Percentiles rank a stretch among this genome's conserved stretches.
Conservation (phyloP, 345 rosid genomes). For the Xanthoceras sorbifolium region DNA sequence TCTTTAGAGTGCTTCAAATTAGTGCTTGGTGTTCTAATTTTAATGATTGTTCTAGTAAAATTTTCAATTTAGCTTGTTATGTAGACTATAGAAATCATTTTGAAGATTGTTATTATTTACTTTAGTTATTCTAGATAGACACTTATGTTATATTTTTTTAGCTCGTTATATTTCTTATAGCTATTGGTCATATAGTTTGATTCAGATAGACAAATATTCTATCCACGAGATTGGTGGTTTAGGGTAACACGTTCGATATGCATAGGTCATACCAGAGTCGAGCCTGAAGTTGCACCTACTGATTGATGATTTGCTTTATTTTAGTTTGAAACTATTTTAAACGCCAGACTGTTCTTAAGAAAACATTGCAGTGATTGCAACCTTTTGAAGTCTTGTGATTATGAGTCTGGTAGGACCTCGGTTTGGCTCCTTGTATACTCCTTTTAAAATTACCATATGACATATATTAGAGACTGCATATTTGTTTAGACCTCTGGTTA, state of each 20-base stretch:
- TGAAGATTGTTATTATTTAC: conserved; percentile 24
- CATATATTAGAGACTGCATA: neutral
- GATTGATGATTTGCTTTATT: neutral
- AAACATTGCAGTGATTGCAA: neutral
- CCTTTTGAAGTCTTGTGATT: neutral
- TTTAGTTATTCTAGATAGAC: conserved; percentile 43
- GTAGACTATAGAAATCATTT: conserved; percentile 40
- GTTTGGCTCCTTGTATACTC: neutral
- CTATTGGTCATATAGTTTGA: neutral
- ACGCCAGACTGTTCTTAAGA: neutral
- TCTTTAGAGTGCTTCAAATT: conserved; percentile 27
- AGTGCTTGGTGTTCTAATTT: conserved; percentile 30
- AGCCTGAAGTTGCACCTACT: neutral
- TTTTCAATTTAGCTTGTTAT: conserved; percentile 35
- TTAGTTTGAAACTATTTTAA: neutral
- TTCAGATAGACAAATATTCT: conserved; percentile 6
- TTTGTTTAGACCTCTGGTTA: no score
- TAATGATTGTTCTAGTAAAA: conserved; percentile 26
- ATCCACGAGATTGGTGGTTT: neutral
- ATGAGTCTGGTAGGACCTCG: neutral
- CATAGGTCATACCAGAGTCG: neutral
- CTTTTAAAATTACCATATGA: no score
- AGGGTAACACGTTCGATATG: neutral
- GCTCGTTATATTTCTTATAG: conserved; percentile 14
- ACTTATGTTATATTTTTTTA: conserved; percentile 15